phyloP scores from a whole-genome alignment of 2,329 filamentous ascomycete species.

The Hypoxylon sp. region DNA sequence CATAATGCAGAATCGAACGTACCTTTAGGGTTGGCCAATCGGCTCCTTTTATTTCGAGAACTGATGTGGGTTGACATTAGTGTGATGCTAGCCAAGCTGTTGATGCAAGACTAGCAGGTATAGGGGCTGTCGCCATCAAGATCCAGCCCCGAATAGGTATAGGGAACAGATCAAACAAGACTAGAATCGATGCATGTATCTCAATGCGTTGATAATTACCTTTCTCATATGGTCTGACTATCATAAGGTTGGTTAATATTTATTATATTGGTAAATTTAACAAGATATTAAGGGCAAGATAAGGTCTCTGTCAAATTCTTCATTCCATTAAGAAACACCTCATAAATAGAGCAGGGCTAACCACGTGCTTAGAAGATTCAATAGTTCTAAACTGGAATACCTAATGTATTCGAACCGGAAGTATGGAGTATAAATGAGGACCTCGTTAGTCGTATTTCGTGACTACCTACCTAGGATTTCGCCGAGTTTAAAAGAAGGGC shows the following conservation, averaged over 20 bases:
- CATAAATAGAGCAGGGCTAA: no score
- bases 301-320: no score
- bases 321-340: no score
- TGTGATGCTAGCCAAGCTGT: slow-evolving; percentile 9
- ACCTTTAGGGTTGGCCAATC: slow-evolving; percentile 7
- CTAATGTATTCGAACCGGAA: slow-evolving; percentile 1
- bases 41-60: slow-evolving; percentile 4
- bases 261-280: neutral
- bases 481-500: slow-evolving; percentile 1
- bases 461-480: slow-evolving; percentile 8
- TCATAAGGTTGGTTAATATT: neutral
- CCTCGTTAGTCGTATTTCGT: neutral
- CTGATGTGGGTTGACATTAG: slow-evolving; percentile 16
- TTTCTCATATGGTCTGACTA: no score
- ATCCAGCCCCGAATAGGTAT: slow-evolving; percentile 8
- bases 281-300: neutral
- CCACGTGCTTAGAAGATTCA: no score
- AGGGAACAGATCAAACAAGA: neutral
- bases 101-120: slow-evolving; percentile 17
- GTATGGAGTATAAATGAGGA: neutral
- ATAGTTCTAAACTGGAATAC: neutral
- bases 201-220: no score
- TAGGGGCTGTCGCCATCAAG: slow-evolving; percentile 5
- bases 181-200: no score
- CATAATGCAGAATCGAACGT: slow-evolving; percentile 7